Base-by-base conservation (phyloP, 2,329 filamentous ascomycete genomes). In the Onygena corvina region DNA sequence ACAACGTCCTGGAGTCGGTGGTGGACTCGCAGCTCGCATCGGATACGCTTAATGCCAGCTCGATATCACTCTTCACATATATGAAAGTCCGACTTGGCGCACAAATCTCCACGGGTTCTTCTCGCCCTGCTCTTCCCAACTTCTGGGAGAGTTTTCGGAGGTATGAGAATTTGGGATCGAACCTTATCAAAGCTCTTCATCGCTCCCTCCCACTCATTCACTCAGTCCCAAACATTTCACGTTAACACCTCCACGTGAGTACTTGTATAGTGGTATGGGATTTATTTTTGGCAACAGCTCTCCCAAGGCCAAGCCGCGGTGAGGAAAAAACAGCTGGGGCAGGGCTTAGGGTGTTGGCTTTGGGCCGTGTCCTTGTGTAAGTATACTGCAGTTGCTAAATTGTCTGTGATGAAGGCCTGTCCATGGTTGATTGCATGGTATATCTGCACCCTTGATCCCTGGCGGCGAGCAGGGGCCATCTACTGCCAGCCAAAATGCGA, bases 141-240 rank as follows among this genome's bases (percentile, higher is more conserved):
- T 23, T 21, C 36, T 40, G 36, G 36, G 36, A 40, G 36, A 40
- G 36, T 40, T 40, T 40, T 40, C 36, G 36, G 36, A 40, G 25
- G 16, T 23, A 40, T 23, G 18, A 23, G 36, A 20, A 18, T 18
- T 21, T 40, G 36, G 36, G 20, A 40, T 40, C 20, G 36, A 40
- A 40, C 36, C 36, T 40, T 40, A 40, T 40, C n/a, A n/a, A n/a
- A 40, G 36, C 36, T 40, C 34, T 38, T 5, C 4, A 14, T 38
- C 7, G 33, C n/a, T 35, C 12, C 36, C 36, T 40, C 36, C 8
- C 18, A 11, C 34, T 14, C 34, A 9, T 21, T 40, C 3, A 21
- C 36, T 40, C 18, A 21, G 36, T 11, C 25, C 36, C 36, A 40
- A 23, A 18, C 36, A 21, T 40, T 40, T 40, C 35, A 21, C 8